These are phyloP conservation scores for Trichoderma virens DNA, from an alignment of 495 filamentous ascomycete genomes.

Conservation along the genomic window DNA sequence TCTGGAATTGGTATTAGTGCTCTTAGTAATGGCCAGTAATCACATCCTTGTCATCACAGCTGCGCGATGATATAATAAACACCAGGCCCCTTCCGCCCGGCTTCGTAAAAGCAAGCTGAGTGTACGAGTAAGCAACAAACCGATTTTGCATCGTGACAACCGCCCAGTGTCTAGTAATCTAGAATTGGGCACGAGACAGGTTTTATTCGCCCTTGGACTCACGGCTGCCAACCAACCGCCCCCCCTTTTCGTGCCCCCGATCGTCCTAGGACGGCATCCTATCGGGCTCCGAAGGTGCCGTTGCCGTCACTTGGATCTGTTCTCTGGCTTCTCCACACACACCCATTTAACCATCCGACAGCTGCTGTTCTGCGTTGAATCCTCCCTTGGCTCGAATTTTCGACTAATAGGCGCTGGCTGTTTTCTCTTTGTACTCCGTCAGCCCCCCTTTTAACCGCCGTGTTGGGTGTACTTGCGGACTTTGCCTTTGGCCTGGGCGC, in stretches of 20 bases:
- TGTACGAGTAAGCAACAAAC: too few relatives aligned
- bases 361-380: background rate
- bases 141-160: too few relatives aligned
- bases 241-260: background rate
- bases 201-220: background rate
- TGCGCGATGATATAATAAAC: too few relatives aligned
- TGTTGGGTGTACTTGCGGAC: background rate
- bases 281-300: constrained; percentile 2
- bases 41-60: too few relatives aligned
- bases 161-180: background rate
- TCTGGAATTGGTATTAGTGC: too few relatives aligned
- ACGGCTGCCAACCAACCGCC: background rate
- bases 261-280: background rate
- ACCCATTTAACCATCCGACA: background rate
- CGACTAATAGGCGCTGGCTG: background rate
- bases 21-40: too few relatives aligned
- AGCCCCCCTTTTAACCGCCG: background rate
- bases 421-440: background rate
- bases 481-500: too few relatives aligned
- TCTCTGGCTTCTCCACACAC: constrained; percentile 5
- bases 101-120: too few relatives aligned
- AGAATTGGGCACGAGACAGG: background rate
- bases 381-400: background rate
- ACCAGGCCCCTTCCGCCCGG: too few relatives aligned
- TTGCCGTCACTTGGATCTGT: background rate